A percentile compares a stretch with the other conserved stretches of the same genome.
phyloP scores from a whole-genome alignment of 441 rosid genomes.

The Corymbia calophylla region DNA sequence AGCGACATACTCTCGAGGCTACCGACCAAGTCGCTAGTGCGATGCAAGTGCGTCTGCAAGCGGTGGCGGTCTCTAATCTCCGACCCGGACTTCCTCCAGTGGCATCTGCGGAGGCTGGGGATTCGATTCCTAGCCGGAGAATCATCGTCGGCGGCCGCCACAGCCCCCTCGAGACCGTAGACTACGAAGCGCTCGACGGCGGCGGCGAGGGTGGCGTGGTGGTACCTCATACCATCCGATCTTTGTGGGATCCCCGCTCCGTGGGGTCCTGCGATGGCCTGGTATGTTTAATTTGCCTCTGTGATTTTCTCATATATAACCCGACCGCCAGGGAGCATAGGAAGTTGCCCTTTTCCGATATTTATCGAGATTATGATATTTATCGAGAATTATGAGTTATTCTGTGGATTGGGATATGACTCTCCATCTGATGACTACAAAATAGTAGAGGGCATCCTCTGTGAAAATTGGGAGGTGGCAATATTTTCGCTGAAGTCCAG shows the following conservation, averaged over 20 bases:
- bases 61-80: background rate
- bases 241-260: accelerated
- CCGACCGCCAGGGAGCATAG: background rate
- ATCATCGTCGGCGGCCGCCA: background rate
- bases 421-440: background rate
- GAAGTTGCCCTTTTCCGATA: background rate
- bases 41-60: background rate
- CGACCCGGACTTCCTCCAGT: background rate
- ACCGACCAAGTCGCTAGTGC: background rate
- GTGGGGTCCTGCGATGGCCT: background rate
- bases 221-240: background rate
- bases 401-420: background rate
- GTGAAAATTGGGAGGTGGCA: background rate
- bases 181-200: background rate
- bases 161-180: background rate
- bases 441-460: background rate
- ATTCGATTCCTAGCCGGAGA: background rate
- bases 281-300: background rate
- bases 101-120: background rate
- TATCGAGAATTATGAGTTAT: background rate
- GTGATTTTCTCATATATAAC: background rate
- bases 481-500: background rate
- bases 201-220: background rate
- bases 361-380: too few relatives aligned
- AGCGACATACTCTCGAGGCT: background rate